These are phyloP conservation scores for Halteria grandinella DNA, from an alignment of 73 alveolate genomes.

Conservation along the genomic window DNA sequence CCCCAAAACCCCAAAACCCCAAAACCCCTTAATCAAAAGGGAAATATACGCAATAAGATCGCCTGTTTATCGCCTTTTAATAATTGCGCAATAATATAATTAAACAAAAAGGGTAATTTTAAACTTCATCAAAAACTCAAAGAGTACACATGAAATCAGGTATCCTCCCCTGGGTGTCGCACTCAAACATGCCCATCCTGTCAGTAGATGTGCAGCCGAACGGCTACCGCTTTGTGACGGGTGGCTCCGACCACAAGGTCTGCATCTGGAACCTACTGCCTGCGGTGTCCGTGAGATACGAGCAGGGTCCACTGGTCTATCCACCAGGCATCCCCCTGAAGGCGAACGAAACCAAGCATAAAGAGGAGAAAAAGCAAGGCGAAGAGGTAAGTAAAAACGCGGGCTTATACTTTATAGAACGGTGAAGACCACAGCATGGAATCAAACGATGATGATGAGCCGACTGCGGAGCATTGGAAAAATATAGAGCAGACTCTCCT, in stretches of 20 bases:
- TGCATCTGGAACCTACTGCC: slow-evolving; percentile 71
- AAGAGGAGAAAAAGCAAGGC: neutral
- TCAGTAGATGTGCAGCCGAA: slow-evolving; percentile 67
- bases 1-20: no score
- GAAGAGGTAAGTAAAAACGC: no score
- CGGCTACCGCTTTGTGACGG: slow-evolving; percentile 69
- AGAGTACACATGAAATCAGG: no score
- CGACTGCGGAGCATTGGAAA: no score
- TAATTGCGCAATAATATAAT: no score
- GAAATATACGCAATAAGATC: no score
- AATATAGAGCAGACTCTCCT: no score
- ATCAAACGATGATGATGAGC: neutral
- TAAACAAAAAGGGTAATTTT: no score
- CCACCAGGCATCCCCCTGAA: neutral
- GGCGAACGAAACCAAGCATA: neutral
- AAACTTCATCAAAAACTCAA: no score
- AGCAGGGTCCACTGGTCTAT: no score
- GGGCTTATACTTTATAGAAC: neutral
- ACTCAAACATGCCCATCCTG: slow-evolving; percentile 52
- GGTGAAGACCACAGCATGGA: neutral
- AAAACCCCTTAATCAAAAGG: no score
- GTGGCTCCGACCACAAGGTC: slow-evolving; percentile 61
- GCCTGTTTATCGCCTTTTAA: no score
- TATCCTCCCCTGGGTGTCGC: slow-evolving; percentile 66
- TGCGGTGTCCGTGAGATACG: slow-evolving; percentile 43